Conservation (phyloP, 2,329 filamentous ascomycete genomes). For the Pyricularia grisea region DNA sequence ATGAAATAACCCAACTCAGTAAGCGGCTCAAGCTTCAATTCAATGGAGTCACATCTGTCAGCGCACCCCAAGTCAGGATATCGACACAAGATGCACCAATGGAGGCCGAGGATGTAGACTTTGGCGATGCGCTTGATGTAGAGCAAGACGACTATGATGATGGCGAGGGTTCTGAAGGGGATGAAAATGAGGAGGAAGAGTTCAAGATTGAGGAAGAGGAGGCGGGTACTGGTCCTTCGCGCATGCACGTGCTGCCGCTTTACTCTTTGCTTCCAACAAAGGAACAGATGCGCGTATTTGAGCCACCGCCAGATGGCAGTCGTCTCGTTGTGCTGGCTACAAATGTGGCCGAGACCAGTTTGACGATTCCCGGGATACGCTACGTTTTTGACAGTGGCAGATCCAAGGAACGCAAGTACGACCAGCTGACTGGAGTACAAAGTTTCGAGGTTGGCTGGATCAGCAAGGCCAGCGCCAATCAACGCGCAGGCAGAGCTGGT, state of each 20-base stretch:
- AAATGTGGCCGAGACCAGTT: conserved; percentile 93
- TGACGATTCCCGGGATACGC: conserved; percentile 89
- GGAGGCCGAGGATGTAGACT: conserved; percentile 80
- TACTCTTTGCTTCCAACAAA: conserved; percentile 87
- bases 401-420: conserved; percentile 85
- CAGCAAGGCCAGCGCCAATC: conserved; percentile 90
- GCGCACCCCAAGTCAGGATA: conserved; percentile 61
- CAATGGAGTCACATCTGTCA: conserved; percentile 44
- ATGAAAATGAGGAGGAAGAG: conserved; percentile 51
- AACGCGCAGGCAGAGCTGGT: conserved; percentile 87
- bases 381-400: conserved; percentile 95
- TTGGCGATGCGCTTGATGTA: conserved; percentile 63
- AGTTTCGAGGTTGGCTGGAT: conserved; percentile 95
- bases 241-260: conserved; percentile 83
- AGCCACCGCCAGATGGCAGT: conserved; percentile 70
- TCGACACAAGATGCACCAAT: conserved; percentile 68
- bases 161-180: conserved; percentile 50
- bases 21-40: conserved; percentile 65
- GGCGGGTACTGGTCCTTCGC: conserved; percentile 50
- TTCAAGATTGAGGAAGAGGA: conserved; percentile 59
- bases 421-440: conserved; percentile 82
- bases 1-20: conserved; percentile 78
- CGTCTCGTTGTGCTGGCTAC: conserved; percentile 85
- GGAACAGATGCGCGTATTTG: conserved; percentile 86
- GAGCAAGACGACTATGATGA: conserved; percentile 40